Evolutionary conservation across 2,329 filamentous ascomycete species (phyloP).

Genomic region (Rhinocladiella mackenziei): DNA sequence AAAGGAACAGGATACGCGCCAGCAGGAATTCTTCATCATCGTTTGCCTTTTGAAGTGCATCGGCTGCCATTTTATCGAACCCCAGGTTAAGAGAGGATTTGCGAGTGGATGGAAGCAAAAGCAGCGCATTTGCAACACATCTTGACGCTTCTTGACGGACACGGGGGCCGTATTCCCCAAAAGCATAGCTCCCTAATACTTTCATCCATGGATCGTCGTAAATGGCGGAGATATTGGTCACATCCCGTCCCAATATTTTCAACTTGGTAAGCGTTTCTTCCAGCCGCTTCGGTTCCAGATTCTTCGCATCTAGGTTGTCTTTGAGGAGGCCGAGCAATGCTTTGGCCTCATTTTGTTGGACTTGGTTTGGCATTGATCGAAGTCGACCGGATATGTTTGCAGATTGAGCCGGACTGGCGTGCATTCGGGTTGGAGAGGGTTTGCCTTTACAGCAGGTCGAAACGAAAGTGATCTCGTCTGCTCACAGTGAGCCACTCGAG

Average conservation of each 20-base stretch:
- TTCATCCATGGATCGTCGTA: slow-evolving; percentile 76
- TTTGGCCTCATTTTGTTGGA: slow-evolving; percentile 65
- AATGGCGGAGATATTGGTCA: slow-evolving; percentile 70
- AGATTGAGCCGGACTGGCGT: no score
- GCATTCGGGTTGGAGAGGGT: no score
- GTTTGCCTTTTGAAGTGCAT: slow-evolving; percentile 66
- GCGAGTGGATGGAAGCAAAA: slow-evolving; percentile 64
- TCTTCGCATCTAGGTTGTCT: slow-evolving; percentile 58
- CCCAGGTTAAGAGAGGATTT: slow-evolving; percentile 70
- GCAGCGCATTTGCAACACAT: slow-evolving; percentile 78
- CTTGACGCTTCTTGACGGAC: slow-evolving; percentile 72
- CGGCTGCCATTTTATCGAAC: slow-evolving; percentile 63
- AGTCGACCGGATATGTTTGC: no score
- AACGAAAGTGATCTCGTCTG: no score
- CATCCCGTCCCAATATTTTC: slow-evolving; percentile 73
- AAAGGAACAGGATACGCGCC: slow-evolving; percentile 73
- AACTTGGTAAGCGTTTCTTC: slow-evolving; percentile 55
- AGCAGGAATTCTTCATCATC: slow-evolving; percentile 82
- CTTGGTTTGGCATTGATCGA: slow-evolving; percentile 38
- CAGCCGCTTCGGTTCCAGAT: slow-evolving; percentile 41
- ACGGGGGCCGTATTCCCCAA: slow-evolving; percentile 59
- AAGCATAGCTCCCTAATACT: slow-evolving; percentile 67
- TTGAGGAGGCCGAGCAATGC: slow-evolving; percentile 60
- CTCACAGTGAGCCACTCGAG: no score
- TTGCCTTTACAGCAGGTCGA: no score